Evolutionary conservation across 176 grass and related monocot genomes (phyloP), one percentile per base, ranked within the genome.

Genomic region (Triticum timopheevii): DNA sequence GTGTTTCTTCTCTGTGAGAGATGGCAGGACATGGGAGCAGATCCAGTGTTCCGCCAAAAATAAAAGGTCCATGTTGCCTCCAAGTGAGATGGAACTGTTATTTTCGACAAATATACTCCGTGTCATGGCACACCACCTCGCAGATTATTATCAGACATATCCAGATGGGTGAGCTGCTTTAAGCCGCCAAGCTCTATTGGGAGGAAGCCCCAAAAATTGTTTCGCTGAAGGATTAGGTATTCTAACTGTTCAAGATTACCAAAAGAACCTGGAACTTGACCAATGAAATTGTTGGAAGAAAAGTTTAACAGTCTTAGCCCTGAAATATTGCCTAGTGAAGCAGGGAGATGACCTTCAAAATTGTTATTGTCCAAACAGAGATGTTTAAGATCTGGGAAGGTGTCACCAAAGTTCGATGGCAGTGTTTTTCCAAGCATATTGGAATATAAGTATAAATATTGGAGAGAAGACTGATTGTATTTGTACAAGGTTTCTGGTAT

Each of bases 131-230:
- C 5, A n/a, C 49, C 1, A 15, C 85, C 79, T 38, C 58, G 0
- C 3, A 87, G 11, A 33, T 39, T 0, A 7, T 87, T 87, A 7
- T 74, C 22, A 0, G 77, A 90, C 2, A 93, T 52, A 10, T 90
- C 87, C 2, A 93, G 56, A 3, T 79, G 5, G 1, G 1, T 42
- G 63, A 90, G 64, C 62, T 11, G 13, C 10, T 4, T 4, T 19
- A 88, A 58, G 22, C 7, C 1, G 63, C 42, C 31, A 3, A 93
- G 38, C 8, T 44, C 73, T 6, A 10, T 15, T 30, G 63, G 63
- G 25, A 65, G 0, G 63, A 7, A 7, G 24, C 63, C 63, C 27
- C 25, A 30, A 2, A 65, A 65, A 7, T 30, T 65, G 25, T 65
- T 65, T 25, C 27, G 63, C 1, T 54, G 61, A 64, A 64, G 24